Percentiles rank a stretch among this genome's conserved stretches.
These are phyloP conservation scores for Starmerella vaccinii DNA, from an alignment of 805 yeast genomes.

Conservation along the genomic window DNA sequence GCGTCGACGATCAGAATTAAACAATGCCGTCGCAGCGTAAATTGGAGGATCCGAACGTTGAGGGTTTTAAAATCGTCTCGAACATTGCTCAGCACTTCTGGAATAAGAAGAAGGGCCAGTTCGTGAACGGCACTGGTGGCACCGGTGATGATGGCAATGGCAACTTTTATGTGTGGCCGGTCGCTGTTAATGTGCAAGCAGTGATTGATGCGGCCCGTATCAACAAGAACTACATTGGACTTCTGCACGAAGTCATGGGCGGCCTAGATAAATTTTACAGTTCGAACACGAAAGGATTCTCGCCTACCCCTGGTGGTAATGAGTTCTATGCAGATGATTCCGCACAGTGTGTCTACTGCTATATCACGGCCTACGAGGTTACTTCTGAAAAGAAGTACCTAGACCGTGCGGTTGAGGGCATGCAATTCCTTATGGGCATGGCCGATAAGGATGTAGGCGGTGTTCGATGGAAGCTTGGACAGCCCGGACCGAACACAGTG, in stretches of 20 bases:
- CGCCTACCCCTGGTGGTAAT: slow-evolving; percentile 52
- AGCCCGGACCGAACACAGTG: slow-evolving; percentile 52
- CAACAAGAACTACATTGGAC: slow-evolving; percentile 42
- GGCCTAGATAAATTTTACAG: slow-evolving; percentile 45
- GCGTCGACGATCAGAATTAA: too few species aligned
- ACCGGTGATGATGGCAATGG: slow-evolving; percentile 42
- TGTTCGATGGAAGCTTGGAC: slow-evolving; percentile 54
- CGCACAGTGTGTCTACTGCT: slow-evolving; percentile 60
- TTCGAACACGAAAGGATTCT: slow-evolving; percentile 43
- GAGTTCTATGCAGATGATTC: slow-evolving; percentile 68
- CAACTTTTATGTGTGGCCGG: slow-evolving; percentile 56
- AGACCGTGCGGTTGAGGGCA: slow-evolving; percentile 48
- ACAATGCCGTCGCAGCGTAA: slow-evolving; percentile 8
- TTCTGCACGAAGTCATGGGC: slow-evolving; percentile 43
- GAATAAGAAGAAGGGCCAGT: slow-evolving; percentile 22
- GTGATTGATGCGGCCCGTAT: slow-evolving; percentile 51
- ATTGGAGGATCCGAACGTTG: slow-evolving; percentile 26
- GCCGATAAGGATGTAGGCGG: slow-evolving; percentile 47
- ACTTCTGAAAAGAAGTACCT: slow-evolving; percentile 46
- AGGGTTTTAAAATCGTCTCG: slow-evolving; percentile 26
- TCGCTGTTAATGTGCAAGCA: slow-evolving; percentile 56
- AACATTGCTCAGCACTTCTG: slow-evolving; percentile 25
- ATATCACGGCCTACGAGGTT: slow-evolving; percentile 57
- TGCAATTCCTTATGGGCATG: slow-evolving; percentile 55
- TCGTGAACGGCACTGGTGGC: slow-evolving; percentile 27